Percentiles rank a stretch among this genome's conserved stretches.
Evolutionary conservation across 2,329 filamentous ascomycete species (phyloP).

Genomic region (Trichoderma citrinoviride): DNA sequence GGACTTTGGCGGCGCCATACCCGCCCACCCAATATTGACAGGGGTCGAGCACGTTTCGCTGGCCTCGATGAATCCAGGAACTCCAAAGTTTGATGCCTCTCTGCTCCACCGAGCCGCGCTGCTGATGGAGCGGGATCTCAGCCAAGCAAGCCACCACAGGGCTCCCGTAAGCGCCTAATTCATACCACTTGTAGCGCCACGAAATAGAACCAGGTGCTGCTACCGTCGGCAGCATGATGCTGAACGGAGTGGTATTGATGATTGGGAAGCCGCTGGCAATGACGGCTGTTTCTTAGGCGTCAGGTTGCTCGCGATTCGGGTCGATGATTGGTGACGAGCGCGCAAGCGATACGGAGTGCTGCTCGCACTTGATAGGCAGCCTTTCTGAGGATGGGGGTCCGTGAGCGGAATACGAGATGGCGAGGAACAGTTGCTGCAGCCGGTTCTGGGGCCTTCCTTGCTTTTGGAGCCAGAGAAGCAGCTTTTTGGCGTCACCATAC

Average conservation of each 20-base stretch:
- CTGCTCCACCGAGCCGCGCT: background rate
- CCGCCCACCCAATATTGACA: slow-evolving; percentile 7
- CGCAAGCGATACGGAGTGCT: background rate
- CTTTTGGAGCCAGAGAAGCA: background rate
- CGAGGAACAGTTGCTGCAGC: slow-evolving; percentile 10
- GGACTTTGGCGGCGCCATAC: slow-evolving; percentile 19
- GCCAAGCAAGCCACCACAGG: slow-evolving; percentile 1
- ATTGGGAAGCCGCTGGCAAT: background rate
- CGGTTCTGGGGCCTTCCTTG: background rate
- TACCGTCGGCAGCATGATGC: background rate
- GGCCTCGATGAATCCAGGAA: slow-evolving; percentile 5
- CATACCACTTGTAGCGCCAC: too few species aligned
- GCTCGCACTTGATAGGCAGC: background rate
- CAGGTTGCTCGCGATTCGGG: background rate
- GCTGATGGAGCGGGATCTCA: background rate
- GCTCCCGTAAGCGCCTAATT: slow-evolving; percentile 5
- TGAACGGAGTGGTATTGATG: background rate
- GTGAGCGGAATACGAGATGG: slow-evolving; percentile 16
- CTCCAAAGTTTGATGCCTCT: slow-evolving; percentile 10
- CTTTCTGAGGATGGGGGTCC: slow-evolving; percentile 3
- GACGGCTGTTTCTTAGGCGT: background rate
- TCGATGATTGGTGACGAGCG: background rate
- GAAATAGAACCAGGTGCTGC: background rate
- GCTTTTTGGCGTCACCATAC: slow-evolving; percentile 13
- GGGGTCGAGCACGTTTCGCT: slow-evolving; percentile 8